Percentiles rank a stretch among this genome's conserved stretches.
Evolutionary conservation across 768 basidiomycete species (phyloP).

Genomic region (Mycena amicta): DNA sequence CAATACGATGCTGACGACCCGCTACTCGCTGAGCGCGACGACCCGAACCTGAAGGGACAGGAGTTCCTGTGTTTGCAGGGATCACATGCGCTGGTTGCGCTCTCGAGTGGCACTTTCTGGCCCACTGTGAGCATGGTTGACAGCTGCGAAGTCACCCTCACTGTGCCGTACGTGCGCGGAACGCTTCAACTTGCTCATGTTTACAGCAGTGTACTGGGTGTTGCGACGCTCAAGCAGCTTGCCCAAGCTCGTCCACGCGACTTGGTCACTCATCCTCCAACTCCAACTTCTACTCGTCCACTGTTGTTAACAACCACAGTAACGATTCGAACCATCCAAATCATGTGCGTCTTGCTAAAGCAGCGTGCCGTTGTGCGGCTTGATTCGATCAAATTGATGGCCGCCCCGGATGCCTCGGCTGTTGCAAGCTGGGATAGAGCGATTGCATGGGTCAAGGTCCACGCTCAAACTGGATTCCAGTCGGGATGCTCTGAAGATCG

Average conservation of each 20-base stretch:
- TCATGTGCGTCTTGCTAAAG: constrained; percentile 49
- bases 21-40: constrained; percentile 55
- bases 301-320: constrained; percentile 31
- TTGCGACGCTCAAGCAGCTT: constrained; percentile 52
- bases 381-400: constrained; percentile 37
- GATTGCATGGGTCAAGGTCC: constrained; percentile 62
- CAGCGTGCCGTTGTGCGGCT: constrained; percentile 49
- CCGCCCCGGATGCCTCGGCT: constrained; percentile 29
- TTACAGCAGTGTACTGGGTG: constrained; percentile 69
- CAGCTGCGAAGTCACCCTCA: constrained; percentile 47
- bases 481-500: constrained; percentile 35
- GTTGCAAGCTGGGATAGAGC: constrained; percentile 43
- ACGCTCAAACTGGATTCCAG: constrained; percentile 37
- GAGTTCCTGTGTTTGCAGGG: constrained; percentile 45
- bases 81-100: constrained; percentile 12
- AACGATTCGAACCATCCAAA: constrained; percentile 48
- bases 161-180: constrained; percentile 55
- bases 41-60: constrained; percentile 41
- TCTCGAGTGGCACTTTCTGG: constrained; percentile 22
- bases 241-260: constrained; percentile 22
- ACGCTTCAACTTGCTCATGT: constrained; percentile 65
- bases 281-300: constrained; percentile 20
- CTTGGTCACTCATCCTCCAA: constrained; percentile 17
- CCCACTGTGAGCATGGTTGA: constrained; percentile 33
- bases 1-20: constrained; percentile 71